These are phyloP conservation scores for Sphagnum fallax DNA, from an alignment of 228 moss, liverwort and hornwort genomes.

Conservation along the genomic window DNA sequence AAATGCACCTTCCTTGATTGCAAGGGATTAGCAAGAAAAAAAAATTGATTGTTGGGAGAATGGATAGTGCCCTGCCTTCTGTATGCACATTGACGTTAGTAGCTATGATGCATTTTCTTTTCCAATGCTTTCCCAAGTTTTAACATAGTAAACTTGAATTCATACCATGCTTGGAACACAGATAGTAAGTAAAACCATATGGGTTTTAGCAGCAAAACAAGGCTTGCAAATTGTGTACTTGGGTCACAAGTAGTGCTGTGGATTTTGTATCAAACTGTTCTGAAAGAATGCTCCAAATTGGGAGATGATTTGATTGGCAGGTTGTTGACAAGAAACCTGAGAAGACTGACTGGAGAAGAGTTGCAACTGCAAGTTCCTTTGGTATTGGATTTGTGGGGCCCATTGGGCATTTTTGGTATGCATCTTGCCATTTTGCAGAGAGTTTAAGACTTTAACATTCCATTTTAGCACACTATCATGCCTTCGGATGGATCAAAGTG, in stretches of 20 bases:
- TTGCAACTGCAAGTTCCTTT: conserved; percentile 64
- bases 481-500: too few relatives aligned
- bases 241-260: too few relatives aligned
- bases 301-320: conserved; percentile 4
- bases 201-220: too few relatives aligned
- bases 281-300: conserved; percentile 1
- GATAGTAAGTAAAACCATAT: too few relatives aligned
- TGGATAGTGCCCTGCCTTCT: too few relatives aligned
- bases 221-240: too few relatives aligned
- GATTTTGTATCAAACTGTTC: background rate
- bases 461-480: background rate
- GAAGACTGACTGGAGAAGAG: conserved; percentile 49
- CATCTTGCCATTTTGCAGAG: background rate
- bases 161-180: too few relatives aligned
- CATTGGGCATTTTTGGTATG: conserved; percentile 83
- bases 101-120: too few relatives aligned
- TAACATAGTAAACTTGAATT: too few relatives aligned
- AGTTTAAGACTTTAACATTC: background rate
- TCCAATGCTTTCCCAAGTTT: too few relatives aligned
- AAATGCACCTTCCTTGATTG: background rate
- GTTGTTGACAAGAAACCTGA: conserved; percentile 12
- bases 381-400: conserved; percentile 89
- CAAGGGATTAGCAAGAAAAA: background rate
- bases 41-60: too few relatives aligned
- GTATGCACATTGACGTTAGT: too few relatives aligned